Base-by-base conservation (phyloP, 108 stramenopile genomes). In the Nitzschia inconspicua region DNA sequence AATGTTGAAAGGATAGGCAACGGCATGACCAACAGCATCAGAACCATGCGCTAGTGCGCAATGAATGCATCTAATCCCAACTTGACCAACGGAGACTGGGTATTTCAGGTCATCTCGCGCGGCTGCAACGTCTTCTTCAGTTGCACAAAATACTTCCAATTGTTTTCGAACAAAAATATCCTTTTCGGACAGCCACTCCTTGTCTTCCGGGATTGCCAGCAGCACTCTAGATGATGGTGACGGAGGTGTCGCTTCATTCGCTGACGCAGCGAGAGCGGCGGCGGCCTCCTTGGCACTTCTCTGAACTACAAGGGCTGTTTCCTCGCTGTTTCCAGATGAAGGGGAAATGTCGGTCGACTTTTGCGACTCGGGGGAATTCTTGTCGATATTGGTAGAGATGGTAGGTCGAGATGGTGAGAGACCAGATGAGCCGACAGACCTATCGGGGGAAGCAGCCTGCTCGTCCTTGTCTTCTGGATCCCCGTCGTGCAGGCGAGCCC, bases 21-120 rank as follows among this genome's bases (percentile, higher is more conserved):
- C 82, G 32, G 82, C 84, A 41, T 69, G 53, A 3, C 75, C 77
- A 28, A 47, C 41, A 23, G 73, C 37, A 23, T 80, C 78, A 30
- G 63, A 65, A 3, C 57, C 37, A 10, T 75, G 51, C 40, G 50
- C 62, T 7, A 68, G 60, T 4, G 87, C 73, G 40, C 91, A 93
- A 62, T 89, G 84, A 28, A 85, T 54, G 58, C 91, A 93, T 3
- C 91, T 79, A 56, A 93, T 83, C 10, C 91, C 91, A 46, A 93
- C 84, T 58, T 87, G 85, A 0, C 84, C 88, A 18, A 73, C 55
- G 25, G 80, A 63, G 30, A 93, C 72, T 0, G 88, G 91, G 55
- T 80, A 87, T 65, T 85, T 91, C 20, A 68, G 47, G 48, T 89
- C 88, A 0, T 47, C 51, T 34, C 28, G 66, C 7, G 86, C 84